phyloP scores from a whole-genome alignment of 345 rosid genomes.

The Atalantia buxifolia region DNA sequence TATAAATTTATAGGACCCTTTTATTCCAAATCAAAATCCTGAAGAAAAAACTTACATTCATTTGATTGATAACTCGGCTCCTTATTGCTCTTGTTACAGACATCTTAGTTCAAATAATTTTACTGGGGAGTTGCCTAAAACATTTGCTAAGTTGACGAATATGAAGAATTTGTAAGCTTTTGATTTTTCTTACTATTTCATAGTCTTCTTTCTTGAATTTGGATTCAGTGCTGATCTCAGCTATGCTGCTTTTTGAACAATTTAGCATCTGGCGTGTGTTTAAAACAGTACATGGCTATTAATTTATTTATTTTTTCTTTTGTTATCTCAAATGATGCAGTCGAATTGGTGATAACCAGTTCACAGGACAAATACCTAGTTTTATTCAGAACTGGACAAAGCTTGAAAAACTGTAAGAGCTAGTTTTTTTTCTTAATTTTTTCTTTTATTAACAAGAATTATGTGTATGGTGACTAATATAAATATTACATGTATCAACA shows the following conservation, averaged over 20 bases:
- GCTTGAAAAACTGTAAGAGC: constrained; percentile 47
- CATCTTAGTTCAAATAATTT: constrained; percentile 46
- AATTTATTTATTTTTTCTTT: too few species aligned
- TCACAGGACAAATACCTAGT: constrained; percentile 49
- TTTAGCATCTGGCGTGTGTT: too few species aligned
- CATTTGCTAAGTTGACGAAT: constrained; percentile 42
- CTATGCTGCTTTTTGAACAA: too few species aligned
- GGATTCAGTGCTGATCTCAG: too few species aligned
- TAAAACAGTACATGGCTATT: too few species aligned
- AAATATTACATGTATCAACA: too few species aligned
- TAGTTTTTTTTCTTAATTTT: neutral
- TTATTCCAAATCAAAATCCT: neutral
- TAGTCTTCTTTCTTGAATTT: too few species aligned
- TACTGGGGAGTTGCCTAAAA: constrained; percentile 40
- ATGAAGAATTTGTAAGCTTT: constrained; percentile 46
- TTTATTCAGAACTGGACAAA: constrained; percentile 52
- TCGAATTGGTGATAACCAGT: constrained; percentile 47
- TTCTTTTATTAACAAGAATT: neutral
- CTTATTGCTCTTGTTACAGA: constrained; percentile 23
- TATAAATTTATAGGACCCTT: neutral
- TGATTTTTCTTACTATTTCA: neutral
- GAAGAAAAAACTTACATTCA: neutral
- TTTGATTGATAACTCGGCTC: neutral
- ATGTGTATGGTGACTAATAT: too few species aligned
- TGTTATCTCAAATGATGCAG: constrained; percentile 20